A percentile compares a stretch with the other conserved stretches of the same genome.
phyloP scores from a whole-genome alignment of 768 basidiomycete genomes.

The Boletus subcaerulescens region DNA sequence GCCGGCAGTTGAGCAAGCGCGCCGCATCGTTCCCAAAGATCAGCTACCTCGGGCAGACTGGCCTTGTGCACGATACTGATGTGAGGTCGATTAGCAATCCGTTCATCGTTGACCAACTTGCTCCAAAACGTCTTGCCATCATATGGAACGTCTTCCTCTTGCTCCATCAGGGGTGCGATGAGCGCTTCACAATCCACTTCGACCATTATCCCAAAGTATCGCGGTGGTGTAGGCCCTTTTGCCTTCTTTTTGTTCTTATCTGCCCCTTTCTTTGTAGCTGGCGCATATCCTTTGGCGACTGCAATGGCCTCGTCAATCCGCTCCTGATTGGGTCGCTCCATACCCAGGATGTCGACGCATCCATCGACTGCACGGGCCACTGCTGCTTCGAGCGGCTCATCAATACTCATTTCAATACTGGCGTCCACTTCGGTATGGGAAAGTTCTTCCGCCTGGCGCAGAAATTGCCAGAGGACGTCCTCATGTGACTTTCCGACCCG shows the following conservation, averaged over 20 bases:
- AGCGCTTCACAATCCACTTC: slow-evolving; percentile 61
- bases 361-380: slow-evolving; percentile 59
- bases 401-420: slow-evolving; percentile 62
- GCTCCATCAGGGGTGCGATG: slow-evolving; percentile 42
- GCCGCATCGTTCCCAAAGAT: slow-evolving; percentile 43
- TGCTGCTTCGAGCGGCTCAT: slow-evolving; percentile 51
- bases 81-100: slow-evolving; percentile 68
- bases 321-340: slow-evolving; percentile 52
- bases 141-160: slow-evolving; percentile 29
- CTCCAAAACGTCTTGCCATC: slow-evolving; percentile 46
- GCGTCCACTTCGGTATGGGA: slow-evolving; percentile 60
- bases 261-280: slow-evolving; percentile 14
- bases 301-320: slow-evolving; percentile 46
- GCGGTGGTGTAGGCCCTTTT: slow-evolving; percentile 31
- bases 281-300: slow-evolving; percentile 41
- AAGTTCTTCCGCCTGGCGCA: slow-evolving; percentile 62
- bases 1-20: slow-evolving; percentile 13
- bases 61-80: slow-evolving; percentile 82
- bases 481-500: slow-evolving; percentile 58
- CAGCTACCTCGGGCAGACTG: slow-evolving; percentile 31
- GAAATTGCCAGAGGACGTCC: slow-evolving; percentile 77
- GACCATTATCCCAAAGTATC: slow-evolving; percentile 79
- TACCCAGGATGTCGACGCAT: slow-evolving; percentile 50
- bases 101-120: slow-evolving; percentile 38
- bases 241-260: slow-evolving; percentile 25